phyloP scores from a whole-genome alignment of 805 yeast genomes.

The Saturnispora zaruensis region DNA sequence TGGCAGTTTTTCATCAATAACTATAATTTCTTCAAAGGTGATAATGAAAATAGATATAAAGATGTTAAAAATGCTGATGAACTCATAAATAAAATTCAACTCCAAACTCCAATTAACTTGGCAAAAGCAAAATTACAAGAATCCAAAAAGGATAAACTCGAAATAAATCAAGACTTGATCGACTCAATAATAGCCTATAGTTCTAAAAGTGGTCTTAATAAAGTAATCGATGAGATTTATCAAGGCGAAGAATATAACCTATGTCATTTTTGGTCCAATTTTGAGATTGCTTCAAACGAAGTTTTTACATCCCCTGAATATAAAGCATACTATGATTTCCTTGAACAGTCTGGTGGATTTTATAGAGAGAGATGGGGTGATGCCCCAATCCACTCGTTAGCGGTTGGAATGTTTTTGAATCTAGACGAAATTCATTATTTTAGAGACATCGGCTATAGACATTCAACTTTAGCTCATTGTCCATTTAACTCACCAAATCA shows the following conservation, averaged over 20 bases:
- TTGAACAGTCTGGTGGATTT: slow-evolving; percentile 75
- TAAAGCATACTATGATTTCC: slow-evolving; percentile 52
- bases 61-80: slow-evolving; percentile 21
- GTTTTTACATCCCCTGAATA: slow-evolving; percentile 61
- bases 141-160: slow-evolving; percentile 1
- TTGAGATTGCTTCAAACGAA: slow-evolving; percentile 81
- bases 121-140: slow-evolving; percentile 14
- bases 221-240: slow-evolving; percentile 44
- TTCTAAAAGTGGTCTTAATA: slow-evolving; percentile 25
- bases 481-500: slow-evolving; percentile 60
- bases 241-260: slow-evolving; percentile 63
- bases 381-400: slow-evolving; percentile 89
- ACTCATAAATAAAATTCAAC: slow-evolving; percentile 22
- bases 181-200: slow-evolving; percentile 33
- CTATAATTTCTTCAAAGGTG: slow-evolving; percentile 29
- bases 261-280: slow-evolving; percentile 90
- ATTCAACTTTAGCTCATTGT: slow-evolving; percentile 75
- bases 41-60: slow-evolving; percentile 25
- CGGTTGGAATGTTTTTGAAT: slow-evolving; percentile 66
- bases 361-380: slow-evolving; percentile 96
- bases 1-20: slow-evolving; percentile 60
- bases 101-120: slow-evolving; percentile 20
- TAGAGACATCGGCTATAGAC: slow-evolving; percentile 85
- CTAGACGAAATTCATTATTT: slow-evolving; percentile 76
- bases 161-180: slow-evolving; percentile 27